Base-by-base conservation (phyloP, 352 stramenopile species). In the Globisporangium alternatum region DNA sequence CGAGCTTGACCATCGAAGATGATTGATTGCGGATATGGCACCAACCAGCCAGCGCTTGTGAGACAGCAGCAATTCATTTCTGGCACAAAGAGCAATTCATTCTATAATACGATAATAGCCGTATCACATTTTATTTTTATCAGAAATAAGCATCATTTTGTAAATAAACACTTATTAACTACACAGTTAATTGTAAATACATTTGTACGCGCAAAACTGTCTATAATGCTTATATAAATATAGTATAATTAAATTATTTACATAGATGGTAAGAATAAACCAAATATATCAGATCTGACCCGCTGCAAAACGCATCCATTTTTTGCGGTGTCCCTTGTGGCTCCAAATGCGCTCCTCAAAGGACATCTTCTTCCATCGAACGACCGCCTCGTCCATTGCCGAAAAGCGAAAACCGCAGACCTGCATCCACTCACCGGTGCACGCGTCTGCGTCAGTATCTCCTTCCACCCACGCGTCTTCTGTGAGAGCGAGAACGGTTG, bases 331-430 rank as follows among this genome's bases (percentile, higher is more conserved):
- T 6, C 52, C 12, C 17, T 58, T 58, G 52, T 58, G 33, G 54
- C 33, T 59, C 53, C 53, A 48, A 60, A n/a, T 22, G 12, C 33
- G 21, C 15, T 6, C 4, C 39, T 47, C 37, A 60, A 60, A 60
- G 55, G 55, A 9, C 55, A 60, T 60, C 55, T 49, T 51, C 55
- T 48, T 49, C 33, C 31, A 48, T 15, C n/a, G 19, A 25, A 54
- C 8, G 25, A n/a, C 37, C 15, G 37, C 8, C 8, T 43, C 37
- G 37, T 43, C 37, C 52, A 58, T 58, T 58, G 31, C 25, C 25
- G 44, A 58, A 60, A 48, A 60, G 39, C 21, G 12, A 60, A 60
- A 60, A 49, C 35, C 22, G 37, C 55, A 57, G 28, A n/a, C 15
- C 15, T 12, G 8, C 28, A 13, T 15, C 49, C 48, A 37, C 17